Percentiles rank a stretch among this genome's conserved stretches.
These are phyloP conservation scores for Allomyces arbusculus DNA, from an alignment of 192 early-diverging fungal genomes.

Conservation along the genomic window DNA sequence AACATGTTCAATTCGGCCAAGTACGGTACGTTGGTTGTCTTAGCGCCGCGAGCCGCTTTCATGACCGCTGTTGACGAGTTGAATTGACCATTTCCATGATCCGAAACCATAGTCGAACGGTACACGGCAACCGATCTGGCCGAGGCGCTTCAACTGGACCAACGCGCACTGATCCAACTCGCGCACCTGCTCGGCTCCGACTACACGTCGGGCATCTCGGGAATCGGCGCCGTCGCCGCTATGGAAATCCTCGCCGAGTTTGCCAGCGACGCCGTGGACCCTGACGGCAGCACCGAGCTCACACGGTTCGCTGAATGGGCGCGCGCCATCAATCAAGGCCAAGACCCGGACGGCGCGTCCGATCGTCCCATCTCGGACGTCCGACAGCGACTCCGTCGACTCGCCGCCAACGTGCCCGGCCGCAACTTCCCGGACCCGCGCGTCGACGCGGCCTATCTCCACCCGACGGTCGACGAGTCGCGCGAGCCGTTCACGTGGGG, in stretches of 20 bases:
- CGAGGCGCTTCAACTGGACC: constrained; percentile 39
- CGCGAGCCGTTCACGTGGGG: constrained; percentile 44
- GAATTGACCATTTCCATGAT: no score
- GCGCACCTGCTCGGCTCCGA: constrained; percentile 91
- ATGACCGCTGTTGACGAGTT: no score
- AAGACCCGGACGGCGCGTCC: background rate
- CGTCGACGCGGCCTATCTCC: constrained; percentile 56
- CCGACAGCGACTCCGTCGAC: constrained; percentile 18
- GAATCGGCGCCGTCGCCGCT: constrained; percentile 67
- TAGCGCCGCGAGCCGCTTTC: no score
- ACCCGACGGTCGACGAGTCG: constrained; percentile 53
- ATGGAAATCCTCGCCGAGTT: constrained; percentile 77
- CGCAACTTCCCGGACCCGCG: constrained; percentile 53
- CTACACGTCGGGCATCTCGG: constrained; percentile 76
- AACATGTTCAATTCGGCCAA: constrained; percentile 60
- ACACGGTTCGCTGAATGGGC: constrained; percentile 36
- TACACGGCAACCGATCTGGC: constrained; percentile 46
- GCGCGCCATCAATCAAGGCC: constrained; percentile 21
- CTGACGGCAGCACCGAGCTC: constrained; percentile 13
- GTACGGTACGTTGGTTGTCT: no score
- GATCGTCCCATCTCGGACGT: constrained; percentile 4
- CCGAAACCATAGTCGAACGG: constrained; percentile 37
- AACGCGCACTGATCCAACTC: constrained; percentile 55
- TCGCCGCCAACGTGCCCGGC: constrained; percentile 34
- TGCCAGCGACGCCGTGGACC: constrained; percentile 10